These are phyloP conservation scores for Curvularia sp. DNA, from an alignment of 2,329 filamentous ascomycete genomes.

Conservation along the genomic window DNA sequence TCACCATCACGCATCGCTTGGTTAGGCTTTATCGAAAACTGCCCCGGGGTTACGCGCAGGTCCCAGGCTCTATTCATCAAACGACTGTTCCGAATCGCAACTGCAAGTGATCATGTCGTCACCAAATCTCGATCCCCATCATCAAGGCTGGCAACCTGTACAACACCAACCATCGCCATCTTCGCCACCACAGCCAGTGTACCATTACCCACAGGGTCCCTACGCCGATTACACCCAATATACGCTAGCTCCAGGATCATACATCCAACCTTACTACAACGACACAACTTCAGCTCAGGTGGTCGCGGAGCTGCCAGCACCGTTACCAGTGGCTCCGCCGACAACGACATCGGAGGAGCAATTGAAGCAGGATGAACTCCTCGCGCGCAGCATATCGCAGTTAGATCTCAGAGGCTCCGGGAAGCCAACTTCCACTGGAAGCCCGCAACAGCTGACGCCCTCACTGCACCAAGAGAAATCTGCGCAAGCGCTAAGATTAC, in stretches of 20 bases:
- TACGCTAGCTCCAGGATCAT: constrained; percentile 11
- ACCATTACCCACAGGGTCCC: constrained; percentile 19
- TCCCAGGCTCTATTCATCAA: neutral
- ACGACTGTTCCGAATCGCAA: neutral
- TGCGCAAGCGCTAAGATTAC: constrained; percentile 15
- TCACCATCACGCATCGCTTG: neutral
- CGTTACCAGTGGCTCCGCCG: constrained; percentile 34
- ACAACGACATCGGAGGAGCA: constrained; percentile 40
- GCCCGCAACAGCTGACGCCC: constrained; percentile 5
- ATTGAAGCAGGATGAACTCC: constrained; percentile 39
- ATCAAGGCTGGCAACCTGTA: constrained; percentile 19
- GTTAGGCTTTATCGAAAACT: neutral
- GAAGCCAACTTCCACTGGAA: constrained; percentile 17
- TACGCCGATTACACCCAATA: constrained; percentile 12
- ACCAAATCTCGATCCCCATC: constrained; percentile 4
- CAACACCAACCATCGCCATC: constrained; percentile 17
- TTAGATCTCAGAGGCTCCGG: constrained; percentile 38
- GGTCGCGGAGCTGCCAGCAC: constrained; percentile 41
- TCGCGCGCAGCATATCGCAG: constrained; percentile 38
- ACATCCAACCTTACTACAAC: constrained; percentile 35
- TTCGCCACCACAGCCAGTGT: constrained; percentile 9
- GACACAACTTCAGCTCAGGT: constrained; percentile 12
- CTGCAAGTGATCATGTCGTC: constrained; percentile 5
- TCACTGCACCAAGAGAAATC: constrained; percentile 7
- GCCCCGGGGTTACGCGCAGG: neutral